Conservation (phyloP, 495 filamentous ascomycete species). For the Glarea lozoyensis region DNA sequence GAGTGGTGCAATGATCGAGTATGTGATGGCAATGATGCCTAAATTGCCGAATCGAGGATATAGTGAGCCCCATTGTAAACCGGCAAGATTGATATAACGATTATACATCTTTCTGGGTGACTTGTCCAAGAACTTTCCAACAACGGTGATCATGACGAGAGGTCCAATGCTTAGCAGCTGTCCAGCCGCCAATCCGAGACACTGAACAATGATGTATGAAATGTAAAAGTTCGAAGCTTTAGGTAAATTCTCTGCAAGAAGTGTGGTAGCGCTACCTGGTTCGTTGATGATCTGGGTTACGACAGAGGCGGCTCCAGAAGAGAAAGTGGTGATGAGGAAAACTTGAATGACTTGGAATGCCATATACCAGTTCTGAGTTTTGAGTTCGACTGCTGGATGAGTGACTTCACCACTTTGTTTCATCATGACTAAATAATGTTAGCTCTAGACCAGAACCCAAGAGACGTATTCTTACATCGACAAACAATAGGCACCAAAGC, state of each 20-base stretch:
- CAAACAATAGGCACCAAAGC: constrained; percentile 81
- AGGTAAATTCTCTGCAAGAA: constrained; percentile 75
- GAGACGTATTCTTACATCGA: constrained; percentile 27
- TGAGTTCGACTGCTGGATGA: constrained; percentile 67
- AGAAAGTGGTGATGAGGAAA: constrained; percentile 78
- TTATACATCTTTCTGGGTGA: constrained; percentile 49
- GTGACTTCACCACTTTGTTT: constrained; percentile 73
- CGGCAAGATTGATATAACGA: constrained; percentile 49
- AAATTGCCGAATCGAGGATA: constrained; percentile 81
- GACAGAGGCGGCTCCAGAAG: constrained; percentile 66
- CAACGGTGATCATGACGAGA: constrained; percentile 64
- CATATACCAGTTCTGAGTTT: constrained; percentile 84
- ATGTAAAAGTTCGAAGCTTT: constrained; percentile 89
- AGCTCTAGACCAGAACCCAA: not conserved
- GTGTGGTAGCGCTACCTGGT: constrained; percentile 48
- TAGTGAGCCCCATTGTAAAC: constrained; percentile 78
- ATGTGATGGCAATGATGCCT: constrained; percentile 81
- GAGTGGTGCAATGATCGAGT: constrained; percentile 84
- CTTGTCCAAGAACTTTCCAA: constrained; percentile 55
- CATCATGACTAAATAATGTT: constrained; percentile 44
- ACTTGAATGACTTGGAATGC: constrained; percentile 92
- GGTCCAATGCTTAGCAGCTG: constrained; percentile 69
- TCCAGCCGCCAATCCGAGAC: constrained; percentile 67
- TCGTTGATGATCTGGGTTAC: constrained; percentile 52
- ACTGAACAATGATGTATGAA: constrained; percentile 88